Evolutionary conservation across 1,139 yeast genomes (phyloP).

Genomic region (Magnusiomyces fungicola): DNA sequence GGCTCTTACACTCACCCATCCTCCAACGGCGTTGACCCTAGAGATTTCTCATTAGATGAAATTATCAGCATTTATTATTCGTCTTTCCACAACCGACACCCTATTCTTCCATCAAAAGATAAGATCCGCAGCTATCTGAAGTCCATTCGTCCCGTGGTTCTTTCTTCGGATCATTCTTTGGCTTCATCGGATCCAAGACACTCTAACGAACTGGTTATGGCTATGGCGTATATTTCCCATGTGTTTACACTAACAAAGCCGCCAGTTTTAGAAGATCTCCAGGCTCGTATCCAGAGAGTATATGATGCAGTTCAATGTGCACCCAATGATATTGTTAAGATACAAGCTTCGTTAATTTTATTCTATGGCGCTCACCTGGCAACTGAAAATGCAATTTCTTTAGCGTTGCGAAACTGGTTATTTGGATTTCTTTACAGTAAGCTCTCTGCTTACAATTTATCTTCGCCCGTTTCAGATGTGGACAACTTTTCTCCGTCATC

Average conservation of each 20-base stretch:
- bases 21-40: constrained; percentile 1
- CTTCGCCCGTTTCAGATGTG: constrained; percentile 9
- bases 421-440: constrained; percentile 10
- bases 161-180: not conserved
- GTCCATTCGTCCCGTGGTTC: not conserved
- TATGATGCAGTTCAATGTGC: constrained; percentile 9
- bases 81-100: constrained; percentile 13
- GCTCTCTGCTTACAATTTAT: constrained; percentile 6
- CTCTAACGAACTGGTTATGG: constrained; percentile 10
- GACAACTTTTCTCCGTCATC: not conserved
- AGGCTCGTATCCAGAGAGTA: constrained; percentile 8
- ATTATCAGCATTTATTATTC: constrained; percentile 13
- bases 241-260: constrained; percentile 1
- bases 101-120: constrained; percentile 11
- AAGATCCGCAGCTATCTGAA: constrained; percentile 7
- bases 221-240: constrained; percentile 10
- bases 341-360: constrained; percentile 12
- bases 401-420: constrained; percentile 14
- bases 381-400: constrained; percentile 14
- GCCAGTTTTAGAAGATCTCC: constrained; percentile 7
- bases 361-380: constrained; percentile 12
- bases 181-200: constrained; percentile 3
- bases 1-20: constrained; percentile 11
- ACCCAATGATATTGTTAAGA: constrained; percentile 13
- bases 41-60: constrained; percentile 8